These are phyloP conservation scores for Spatholobus suberectus DNA, from an alignment of 306 rosid species.

Conservation along the genomic window DNA sequence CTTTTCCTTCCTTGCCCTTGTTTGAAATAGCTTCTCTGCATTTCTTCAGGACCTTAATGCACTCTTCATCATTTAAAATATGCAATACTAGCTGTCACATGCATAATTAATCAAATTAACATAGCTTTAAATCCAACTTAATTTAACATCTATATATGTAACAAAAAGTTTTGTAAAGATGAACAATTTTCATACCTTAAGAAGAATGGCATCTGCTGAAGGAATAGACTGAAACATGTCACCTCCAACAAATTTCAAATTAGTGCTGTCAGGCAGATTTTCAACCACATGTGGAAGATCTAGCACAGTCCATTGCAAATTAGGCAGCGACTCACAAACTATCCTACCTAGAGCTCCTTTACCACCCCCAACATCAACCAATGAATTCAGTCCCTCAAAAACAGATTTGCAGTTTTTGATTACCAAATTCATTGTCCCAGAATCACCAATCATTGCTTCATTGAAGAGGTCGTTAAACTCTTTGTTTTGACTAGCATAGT, in stretches of 20 bases:
- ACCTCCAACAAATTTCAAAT: conserved; percentile 39
- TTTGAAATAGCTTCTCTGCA: conserved; percentile 52
- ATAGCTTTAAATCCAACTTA: neutral
- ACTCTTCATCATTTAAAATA: conserved; percentile 47
- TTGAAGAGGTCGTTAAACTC: no score
- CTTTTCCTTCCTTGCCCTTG: conserved; percentile 49
- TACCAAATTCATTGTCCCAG: conserved; percentile 54
- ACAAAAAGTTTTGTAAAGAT: neutral
- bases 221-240: conserved; percentile 48
- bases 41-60: conserved; percentile 53
- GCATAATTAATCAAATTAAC: neutral
- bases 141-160: neutral
- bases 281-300: conserved; percentile 48
- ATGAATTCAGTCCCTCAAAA: conserved; percentile 51
- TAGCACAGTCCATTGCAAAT: conserved; percentile 28
- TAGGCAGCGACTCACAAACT: conserved; percentile 37
- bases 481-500: no score
- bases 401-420: conserved; percentile 48
- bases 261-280: neutral
- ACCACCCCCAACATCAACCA: conserved; percentile 51
- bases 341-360: conserved; percentile 38
- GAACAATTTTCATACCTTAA: conserved; percentile 38
- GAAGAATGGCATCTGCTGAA: conserved; percentile 37
- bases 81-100: conserved; percentile 49
- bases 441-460: conserved; percentile 54